Base-by-base conservation (phyloP, 1,139 yeast species). In the Trichomonascaceae sp. region DNA sequence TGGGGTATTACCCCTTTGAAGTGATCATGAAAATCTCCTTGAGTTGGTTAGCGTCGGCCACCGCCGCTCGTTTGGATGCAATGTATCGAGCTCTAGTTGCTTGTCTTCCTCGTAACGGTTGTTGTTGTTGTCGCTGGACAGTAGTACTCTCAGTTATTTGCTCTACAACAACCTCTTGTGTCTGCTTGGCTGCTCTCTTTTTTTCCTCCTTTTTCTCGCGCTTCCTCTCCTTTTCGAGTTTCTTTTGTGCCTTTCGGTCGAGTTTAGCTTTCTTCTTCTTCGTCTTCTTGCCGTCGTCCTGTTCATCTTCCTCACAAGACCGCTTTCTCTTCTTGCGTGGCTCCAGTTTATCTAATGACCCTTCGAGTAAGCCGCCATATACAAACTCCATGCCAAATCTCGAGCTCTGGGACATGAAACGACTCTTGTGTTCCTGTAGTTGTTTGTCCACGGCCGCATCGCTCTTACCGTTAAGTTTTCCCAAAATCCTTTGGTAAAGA, bases 321-420 rank as follows among this genome's bases (percentile, higher is more conserved):
- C 44, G 34, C 40, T 52, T 49, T 22, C 52, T 43, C 35, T 48
- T 46, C 48, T 48, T 31, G 51, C 49, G 27, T 9, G 26, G 35
- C 52, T 52, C 41, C 52, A 48, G 44, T n/a, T 69, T 60, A 51
- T 82, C 89, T 80, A 94, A 78, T 0, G 96, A 81, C 45, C 94
- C 84, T 37, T 69, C 68, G 41, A 89, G 60, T 1, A 77, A 76
- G 34, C 80, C 95, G 2, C 96, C 96, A 50, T 69, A 74, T 8
- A 87, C 78, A 57, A 89, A 89, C 40, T 74, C 72, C 58, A 87
- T 74, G 4, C 96, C 95, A 78, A 87, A 76, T 47, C 75, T 77
- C 46, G 71, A 70, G 26, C 79, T 64, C 36, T 82, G 74, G 13
- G 79, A 78, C 33, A 72, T 71, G 43, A 81, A 65, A 46, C 52